Conservation (phyloP, 495 filamentous ascomycete genomes). For the Ascodesmis nigricans region DNA sequence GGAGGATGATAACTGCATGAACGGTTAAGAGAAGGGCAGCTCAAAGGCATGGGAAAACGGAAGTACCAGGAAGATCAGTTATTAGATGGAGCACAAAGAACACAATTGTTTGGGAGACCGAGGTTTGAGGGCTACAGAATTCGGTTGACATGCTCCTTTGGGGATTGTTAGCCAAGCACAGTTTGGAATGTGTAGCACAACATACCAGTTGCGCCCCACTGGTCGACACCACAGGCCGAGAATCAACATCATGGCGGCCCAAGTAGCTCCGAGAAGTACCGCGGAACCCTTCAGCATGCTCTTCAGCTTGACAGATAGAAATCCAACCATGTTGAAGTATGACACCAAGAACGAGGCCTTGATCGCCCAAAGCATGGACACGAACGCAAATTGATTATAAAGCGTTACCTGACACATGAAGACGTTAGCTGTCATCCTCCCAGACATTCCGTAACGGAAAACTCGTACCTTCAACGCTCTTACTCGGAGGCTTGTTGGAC, state of each 20-base stretch:
- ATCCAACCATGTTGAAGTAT: conserved; percentile 2
- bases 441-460: too few species aligned
- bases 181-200: background rate
- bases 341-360: conserved; percentile 3
- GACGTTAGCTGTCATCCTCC: too few species aligned
- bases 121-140: conserved; percentile 1
- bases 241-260: background rate
- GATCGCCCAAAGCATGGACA: too few species aligned
- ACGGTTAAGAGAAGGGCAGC: too few species aligned
- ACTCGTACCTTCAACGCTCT: too few species aligned
- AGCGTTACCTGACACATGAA: too few species aligned
- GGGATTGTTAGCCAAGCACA: too few species aligned
- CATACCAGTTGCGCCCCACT: conserved; percentile 1
- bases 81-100: conserved; percentile 1
- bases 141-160: conserved; percentile 1
- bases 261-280: background rate
- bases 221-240: conserved; percentile 3
- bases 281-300: background rate
- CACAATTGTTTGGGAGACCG: background rate
- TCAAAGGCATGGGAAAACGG: too few species aligned
- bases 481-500: too few species aligned
- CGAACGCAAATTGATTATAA: too few species aligned
- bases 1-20: conserved; percentile 1
- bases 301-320: background rate
- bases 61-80: conserved; percentile 4